Percentiles rank a stretch among this genome's conserved stretches.
Evolutionary conservation across 768 basidiomycete species (phyloP).

Genomic region (Boletus rufocinnamomeus): DNA sequence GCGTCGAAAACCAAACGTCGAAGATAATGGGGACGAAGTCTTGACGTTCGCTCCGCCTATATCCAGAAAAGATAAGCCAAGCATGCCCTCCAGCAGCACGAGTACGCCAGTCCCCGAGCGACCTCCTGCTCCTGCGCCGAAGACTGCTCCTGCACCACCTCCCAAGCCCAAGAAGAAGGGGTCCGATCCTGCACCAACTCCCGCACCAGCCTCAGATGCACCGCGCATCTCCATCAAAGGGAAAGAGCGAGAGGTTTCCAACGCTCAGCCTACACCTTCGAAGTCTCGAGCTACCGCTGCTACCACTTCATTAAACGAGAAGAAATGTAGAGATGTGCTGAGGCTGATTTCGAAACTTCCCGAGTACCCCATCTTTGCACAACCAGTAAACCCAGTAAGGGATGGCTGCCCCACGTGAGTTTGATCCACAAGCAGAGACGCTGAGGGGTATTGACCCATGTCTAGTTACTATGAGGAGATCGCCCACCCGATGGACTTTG

Average conservation of each 20-base stretch:
- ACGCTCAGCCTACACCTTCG: constrained; percentile 36
- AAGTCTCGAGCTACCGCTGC: constrained; percentile 43
- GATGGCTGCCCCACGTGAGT: constrained; percentile 93
- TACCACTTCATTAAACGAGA: constrained; percentile 66
- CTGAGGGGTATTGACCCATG: constrained; percentile 2
- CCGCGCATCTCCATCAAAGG: constrained; percentile 59
- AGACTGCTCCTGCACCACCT: constrained; percentile 24
- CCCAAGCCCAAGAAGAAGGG: constrained; percentile 49
- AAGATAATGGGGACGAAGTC: constrained; percentile 60
- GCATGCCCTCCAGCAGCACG: constrained; percentile 40
- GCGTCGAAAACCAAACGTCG: constrained; percentile 53
- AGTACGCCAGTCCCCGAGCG: constrained; percentile 43
- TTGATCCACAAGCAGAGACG: not conserved
- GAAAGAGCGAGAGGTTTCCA: constrained; percentile 66
- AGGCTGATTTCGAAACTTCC: constrained; percentile 58
- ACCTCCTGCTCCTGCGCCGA: constrained; percentile 29
- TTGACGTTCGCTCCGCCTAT: constrained; percentile 58
- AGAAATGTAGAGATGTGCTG: constrained; percentile 78
- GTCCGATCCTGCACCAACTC: constrained; percentile 25
- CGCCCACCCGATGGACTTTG: constrained; percentile 89
- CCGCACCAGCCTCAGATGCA: constrained; percentile 22
- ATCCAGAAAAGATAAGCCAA: constrained; percentile 51
- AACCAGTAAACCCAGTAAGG: constrained; percentile 78
- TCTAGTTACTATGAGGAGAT: constrained; percentile 91
- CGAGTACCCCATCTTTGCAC: constrained; percentile 71